Conservation (phyloP, 345 rosid genomes). For the Rubroshorea leprosula region DNA sequence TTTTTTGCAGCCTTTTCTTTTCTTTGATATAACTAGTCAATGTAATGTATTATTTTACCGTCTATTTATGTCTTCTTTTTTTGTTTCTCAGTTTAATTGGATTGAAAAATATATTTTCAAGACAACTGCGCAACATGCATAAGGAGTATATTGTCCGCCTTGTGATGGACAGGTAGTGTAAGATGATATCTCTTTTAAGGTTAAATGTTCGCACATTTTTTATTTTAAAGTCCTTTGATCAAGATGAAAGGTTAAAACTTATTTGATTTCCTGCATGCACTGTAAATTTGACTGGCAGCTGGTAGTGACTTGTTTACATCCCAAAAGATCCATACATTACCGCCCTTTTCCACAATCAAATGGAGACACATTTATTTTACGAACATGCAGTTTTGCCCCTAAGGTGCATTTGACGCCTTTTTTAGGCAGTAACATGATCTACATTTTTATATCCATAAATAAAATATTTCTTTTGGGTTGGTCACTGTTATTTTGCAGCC, state of each 20-base stretch:
- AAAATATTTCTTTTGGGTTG: not conserved
- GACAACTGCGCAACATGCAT: constrained; percentile 98
- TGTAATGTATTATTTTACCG: not conserved
- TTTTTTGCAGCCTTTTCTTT: constrained; percentile 2
- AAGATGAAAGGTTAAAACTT: too few relatives aligned
- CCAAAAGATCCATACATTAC: not conserved
- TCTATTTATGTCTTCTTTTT: not conserved
- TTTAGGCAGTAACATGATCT: too few relatives aligned
- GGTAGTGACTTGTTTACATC: not conserved
- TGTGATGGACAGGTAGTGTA: constrained; percentile 94
- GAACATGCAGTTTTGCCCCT: not conserved
- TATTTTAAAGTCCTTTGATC: too few relatives aligned
- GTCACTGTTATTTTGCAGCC: not conserved
- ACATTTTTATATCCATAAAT: not conserved
- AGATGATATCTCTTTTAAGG: not conserved
- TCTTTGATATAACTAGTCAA: not conserved
- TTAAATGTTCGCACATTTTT: too few relatives aligned
- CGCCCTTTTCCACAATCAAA: not conserved
- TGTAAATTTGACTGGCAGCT: not conserved
- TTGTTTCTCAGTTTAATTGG: constrained; percentile 75
- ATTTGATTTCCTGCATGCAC: not conserved
- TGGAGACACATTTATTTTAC: not conserved
- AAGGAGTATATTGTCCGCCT: constrained; percentile 99
- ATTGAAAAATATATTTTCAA: constrained; percentile 93
- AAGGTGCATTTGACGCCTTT: too few relatives aligned